Evolutionary conservation across 495 filamentous ascomycete species (phyloP), one percentile per base, ranked within the genome.

Genomic region (Terfezia boudieri): DNA sequence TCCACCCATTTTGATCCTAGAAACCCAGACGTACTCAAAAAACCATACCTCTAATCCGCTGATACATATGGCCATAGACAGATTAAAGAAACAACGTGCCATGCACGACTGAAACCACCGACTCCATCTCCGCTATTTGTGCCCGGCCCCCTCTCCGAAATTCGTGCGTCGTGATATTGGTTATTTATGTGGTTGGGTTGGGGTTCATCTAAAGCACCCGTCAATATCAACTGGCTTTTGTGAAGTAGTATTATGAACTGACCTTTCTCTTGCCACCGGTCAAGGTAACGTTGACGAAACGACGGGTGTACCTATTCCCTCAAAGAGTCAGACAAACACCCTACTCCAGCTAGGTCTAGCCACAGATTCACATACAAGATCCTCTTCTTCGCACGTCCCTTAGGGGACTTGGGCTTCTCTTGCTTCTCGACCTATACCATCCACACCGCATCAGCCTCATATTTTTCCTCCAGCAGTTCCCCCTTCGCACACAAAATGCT

Each of bases 211-310:
- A 73, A 72, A 36, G 22, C 37, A 35, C 53, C 38, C 43, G 55
- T 61, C 49, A 56, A 36, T 17, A 36, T 51, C 43, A 53, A 8
- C n/a, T 9, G 32, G 16, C 35, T 11, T 5, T 22, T 3, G 9
- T 12, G 38, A 6, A n/a, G 43, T 49, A 52, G 50, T 66, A n/a
- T 14, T 26, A 6, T 8, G 12, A 59, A 55, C 55, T 52, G 50
- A 92, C 86, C 89, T 96, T 96, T 72, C 90, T 77, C 89, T 99
- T 99, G 71, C 90, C 90, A 71, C 90, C 90, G 56, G 90, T 94
- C 79, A 95, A 76, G 64, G 86, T 93, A 68, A 99, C 88, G 76
- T 96, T 99, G 61, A 99, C 92, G 78, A 99, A 99, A 62, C 90
- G 87, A 69, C 90, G 83, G 63, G 87, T 96, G 77, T 99, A 98